These are phyloP conservation scores for Dipteronia sinensis DNA, from an alignment of 345 rosid species.

Conservation along the genomic window DNA sequence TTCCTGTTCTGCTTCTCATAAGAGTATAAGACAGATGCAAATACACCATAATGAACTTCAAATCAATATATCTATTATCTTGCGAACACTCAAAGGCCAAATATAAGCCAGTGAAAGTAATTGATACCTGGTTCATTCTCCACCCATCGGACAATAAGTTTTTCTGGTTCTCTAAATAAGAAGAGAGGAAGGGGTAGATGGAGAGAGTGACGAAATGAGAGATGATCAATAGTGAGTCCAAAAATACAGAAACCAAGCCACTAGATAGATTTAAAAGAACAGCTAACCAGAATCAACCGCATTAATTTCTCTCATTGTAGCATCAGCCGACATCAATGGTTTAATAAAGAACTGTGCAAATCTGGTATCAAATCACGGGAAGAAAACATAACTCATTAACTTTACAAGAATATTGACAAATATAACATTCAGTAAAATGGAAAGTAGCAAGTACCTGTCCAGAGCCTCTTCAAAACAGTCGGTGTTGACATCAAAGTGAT, in stretches of 20 bases:
- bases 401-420: slow-evolving; percentile 14
- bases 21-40: no score
- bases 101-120: slow-evolving; percentile 1
- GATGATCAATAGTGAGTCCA: background rate
- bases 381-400: slow-evolving; percentile 24
- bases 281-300: slow-evolving; percentile 93
- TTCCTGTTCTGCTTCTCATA: background rate
- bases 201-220: background rate
- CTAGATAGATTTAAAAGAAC: slow-evolving; percentile 6
- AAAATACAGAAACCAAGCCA: background rate
- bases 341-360: slow-evolving; percentile 88
- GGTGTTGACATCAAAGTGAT: slow-evolving; percentile 66
- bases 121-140: slow-evolving; percentile 83
- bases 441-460: slow-evolving; percentile 59
- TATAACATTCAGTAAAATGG: slow-evolving; percentile 13
- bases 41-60: background rate
- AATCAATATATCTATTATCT: background rate
- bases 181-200: slow-evolving; percentile 16
- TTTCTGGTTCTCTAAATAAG: slow-evolving; percentile 80
- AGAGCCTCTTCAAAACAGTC: slow-evolving; percentile 84
- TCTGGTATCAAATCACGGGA: slow-evolving; percentile 42
- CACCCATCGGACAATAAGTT: slow-evolving; percentile 79
- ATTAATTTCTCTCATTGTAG: slow-evolving; percentile 86
- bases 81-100: background rate
- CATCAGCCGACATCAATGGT: slow-evolving; percentile 93